phyloP scores from a whole-genome alignment of 805 yeast species.

The Ogataea henricii region DNA sequence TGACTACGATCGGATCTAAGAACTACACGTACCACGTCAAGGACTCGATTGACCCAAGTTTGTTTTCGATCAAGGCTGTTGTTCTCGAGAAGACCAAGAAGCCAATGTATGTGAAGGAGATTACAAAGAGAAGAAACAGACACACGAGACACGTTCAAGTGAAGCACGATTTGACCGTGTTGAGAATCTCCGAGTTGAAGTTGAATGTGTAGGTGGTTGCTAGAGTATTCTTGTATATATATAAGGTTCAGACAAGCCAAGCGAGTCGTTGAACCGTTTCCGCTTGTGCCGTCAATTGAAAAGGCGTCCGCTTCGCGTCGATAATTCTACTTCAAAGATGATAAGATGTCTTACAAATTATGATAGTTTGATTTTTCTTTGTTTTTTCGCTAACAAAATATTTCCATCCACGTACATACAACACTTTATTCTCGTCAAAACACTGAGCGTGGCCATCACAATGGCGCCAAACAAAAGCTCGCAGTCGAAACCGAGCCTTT shows the following conservation, averaged over 20 bases:
- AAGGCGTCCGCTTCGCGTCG: too few relatives aligned
- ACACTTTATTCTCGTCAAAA: background rate
- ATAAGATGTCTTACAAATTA: too few relatives aligned
- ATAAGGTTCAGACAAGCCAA: background rate
- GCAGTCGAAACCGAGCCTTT: background rate
- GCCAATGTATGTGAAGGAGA: slow-evolving; percentile 70
- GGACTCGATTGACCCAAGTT: slow-evolving; percentile 50
- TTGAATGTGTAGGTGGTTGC: slow-evolving; percentile 39
- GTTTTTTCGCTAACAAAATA: too few relatives aligned
- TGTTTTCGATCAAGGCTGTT: slow-evolving; percentile 69
- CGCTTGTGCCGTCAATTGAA: too few relatives aligned
- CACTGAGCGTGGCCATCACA: background rate
- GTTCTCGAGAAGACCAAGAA: slow-evolving; percentile 85
- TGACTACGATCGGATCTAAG: slow-evolving; percentile 82
- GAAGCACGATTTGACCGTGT: slow-evolving; percentile 74
- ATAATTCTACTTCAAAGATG: too few relatives aligned
- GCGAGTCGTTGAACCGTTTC: background rate
- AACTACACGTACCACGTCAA: slow-evolving; percentile 65
- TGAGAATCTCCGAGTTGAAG: slow-evolving; percentile 72
- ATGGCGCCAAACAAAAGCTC: background rate
- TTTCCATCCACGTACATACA: background rate
- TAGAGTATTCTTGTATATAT: background rate
- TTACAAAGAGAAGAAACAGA: slow-evolving; percentile 79
- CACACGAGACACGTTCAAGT: slow-evolving; percentile 64
- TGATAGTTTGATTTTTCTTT: too few relatives aligned